A percentile compares a stretch with the other conserved stretches of the same genome.
These are phyloP conservation scores for Dryas octopetala DNA, from an alignment of 306 rosid genomes.

Conservation along the genomic window DNA sequence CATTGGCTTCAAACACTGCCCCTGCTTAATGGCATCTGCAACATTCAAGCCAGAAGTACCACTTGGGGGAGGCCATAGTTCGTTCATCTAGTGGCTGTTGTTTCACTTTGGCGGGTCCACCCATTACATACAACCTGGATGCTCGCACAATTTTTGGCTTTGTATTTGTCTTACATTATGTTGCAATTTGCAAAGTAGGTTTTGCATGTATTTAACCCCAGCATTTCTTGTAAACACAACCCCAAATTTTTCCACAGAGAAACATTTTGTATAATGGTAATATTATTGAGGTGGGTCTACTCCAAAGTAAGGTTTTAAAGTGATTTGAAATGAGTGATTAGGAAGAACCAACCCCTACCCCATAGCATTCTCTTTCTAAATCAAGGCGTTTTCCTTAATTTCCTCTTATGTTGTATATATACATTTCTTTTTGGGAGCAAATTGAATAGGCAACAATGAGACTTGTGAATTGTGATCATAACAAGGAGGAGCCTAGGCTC, in stretches of 20 bases:
- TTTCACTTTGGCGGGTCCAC: not conserved
- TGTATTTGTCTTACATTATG: not conserved
- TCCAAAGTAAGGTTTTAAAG: not conserved
- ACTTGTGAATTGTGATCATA: no score
- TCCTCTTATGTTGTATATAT: not conserved
- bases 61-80: constrained; percentile 79
- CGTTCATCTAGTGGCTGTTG: constrained; percentile 44
- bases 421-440: not conserved
- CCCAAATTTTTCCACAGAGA: not conserved
- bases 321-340: no score
- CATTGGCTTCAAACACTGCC: constrained; percentile 62
- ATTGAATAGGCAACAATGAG: not conserved
- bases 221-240: constrained; percentile 5
- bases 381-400: not conserved
- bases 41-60: constrained; percentile 80
- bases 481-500: no score
- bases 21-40: constrained; percentile 53
- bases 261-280: constrained; percentile 5
- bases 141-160: not conserved
- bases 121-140: not conserved
- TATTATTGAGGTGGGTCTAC: not conserved
- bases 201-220: not conserved
- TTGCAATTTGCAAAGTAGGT: constrained; percentile 6
- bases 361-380: not conserved
- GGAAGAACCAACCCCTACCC: no score